A percentile compares a stretch with the other conserved stretches of the same genome.
These are phyloP conservation scores for Jackrogersella multiformis DNA, from an alignment of 495 filamentous ascomycete genomes.

Conservation along the genomic window DNA sequence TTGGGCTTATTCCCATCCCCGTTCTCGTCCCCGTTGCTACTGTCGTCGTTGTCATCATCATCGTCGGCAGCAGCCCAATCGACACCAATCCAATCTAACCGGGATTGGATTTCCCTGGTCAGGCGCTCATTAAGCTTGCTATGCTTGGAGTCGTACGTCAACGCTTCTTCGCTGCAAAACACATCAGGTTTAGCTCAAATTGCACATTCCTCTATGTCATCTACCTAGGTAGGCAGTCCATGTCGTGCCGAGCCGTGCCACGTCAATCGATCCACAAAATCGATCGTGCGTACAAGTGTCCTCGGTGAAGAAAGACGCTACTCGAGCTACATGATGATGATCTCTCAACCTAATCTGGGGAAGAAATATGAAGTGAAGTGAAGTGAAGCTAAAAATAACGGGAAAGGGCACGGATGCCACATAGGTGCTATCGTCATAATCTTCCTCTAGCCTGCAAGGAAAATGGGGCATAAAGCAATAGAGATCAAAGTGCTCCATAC, in stretches of 20 bases:
- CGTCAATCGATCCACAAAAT: conserved; percentile 25
- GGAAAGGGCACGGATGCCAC: not conserved
- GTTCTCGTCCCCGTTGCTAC: conserved; percentile 41
- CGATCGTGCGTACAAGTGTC: conserved; percentile 16
- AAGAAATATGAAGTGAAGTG: not conserved
- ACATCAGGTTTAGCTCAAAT: conserved; percentile 23
- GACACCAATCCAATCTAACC: conserved; percentile 70
- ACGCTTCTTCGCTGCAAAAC: conserved; percentile 50
- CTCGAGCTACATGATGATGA: not conserved
- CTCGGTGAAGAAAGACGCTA: conserved; percentile 1
- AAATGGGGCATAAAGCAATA: not conserved
- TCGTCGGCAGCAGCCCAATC: conserved; percentile 57
- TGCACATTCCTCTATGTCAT: conserved; percentile 1
- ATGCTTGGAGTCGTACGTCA: conserved; percentile 53
- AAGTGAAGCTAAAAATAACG: not conserved
- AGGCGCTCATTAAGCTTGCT: conserved; percentile 50
- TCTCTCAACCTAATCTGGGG: not conserved
- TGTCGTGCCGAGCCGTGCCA: conserved; percentile 21
- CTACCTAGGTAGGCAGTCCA: not conserved
- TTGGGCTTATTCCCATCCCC: not conserved
- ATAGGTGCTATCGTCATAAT: not conserved
- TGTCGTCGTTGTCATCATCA: conserved; percentile 52
- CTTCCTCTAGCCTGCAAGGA: not conserved
- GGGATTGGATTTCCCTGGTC: conserved; percentile 59
- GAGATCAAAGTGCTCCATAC: not conserved